A percentile compares a stretch with the other conserved stretches of the same genome.
Evolutionary conservation across 164 flowering plant genomes (phyloP).

Genomic region (Nymphaea thermarum): DNA sequence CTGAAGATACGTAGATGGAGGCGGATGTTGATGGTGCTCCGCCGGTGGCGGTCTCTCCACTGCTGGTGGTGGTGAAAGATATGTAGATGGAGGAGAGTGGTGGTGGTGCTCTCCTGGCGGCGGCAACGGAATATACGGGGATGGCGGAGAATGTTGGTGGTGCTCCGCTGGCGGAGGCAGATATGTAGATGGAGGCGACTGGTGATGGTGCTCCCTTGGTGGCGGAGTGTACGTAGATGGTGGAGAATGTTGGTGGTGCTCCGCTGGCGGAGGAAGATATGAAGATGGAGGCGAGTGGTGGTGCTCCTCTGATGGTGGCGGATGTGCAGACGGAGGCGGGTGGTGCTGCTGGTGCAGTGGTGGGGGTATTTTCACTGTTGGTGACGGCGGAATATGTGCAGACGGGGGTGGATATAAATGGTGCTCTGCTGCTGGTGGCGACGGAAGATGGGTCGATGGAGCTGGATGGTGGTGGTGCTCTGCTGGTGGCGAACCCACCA

Average conservation of each 20-base stretch:
- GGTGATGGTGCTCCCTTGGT: neutral
- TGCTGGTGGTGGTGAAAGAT: slow-evolving; percentile 5
- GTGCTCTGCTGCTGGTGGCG: slow-evolving; percentile 6
- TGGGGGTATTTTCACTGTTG: neutral
- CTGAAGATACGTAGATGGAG: slow-evolving; percentile 2
- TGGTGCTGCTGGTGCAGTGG: slow-evolving; percentile 2
- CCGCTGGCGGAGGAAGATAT: slow-evolving; percentile 5
- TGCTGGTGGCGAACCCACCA: slow-evolving; percentile 2
- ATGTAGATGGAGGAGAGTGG: slow-evolving; percentile 1
- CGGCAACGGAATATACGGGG: neutral
- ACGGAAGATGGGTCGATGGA: slow-evolving; percentile 1
- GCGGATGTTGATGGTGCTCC: slow-evolving; percentile 8
- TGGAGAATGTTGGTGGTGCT: slow-evolving; percentile 4
- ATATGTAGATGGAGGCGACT: slow-evolving; percentile 3
- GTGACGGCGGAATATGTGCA: neutral
- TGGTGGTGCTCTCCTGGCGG: slow-evolving; percentile 2
- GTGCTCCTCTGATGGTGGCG: slow-evolving; percentile 4
- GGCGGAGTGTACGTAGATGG: slow-evolving; percentile 3
- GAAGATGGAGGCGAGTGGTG: slow-evolving; percentile 9
- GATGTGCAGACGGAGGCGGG: slow-evolving; percentile 1
- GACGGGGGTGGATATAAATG: neutral
- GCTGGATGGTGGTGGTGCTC: slow-evolving; percentile 1
- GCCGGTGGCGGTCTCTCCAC: slow-evolving; percentile 1
- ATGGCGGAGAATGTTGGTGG: neutral
- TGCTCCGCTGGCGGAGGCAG: slow-evolving; percentile 7